Conservation (phyloP, 768 basidiomycete genomes). For the Lentinula guzmanii region DNA sequence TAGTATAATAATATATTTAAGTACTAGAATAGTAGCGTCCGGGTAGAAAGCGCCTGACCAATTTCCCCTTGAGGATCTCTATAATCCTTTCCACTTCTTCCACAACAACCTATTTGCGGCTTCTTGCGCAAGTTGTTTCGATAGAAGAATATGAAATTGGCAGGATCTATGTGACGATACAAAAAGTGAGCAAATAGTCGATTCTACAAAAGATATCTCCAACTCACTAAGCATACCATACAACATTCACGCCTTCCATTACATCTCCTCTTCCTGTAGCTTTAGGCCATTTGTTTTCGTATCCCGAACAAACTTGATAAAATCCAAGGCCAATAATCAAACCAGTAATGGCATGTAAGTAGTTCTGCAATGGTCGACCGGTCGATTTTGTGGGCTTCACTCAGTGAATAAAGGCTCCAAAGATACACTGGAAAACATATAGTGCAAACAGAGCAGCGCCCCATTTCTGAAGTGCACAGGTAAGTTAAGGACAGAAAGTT, state of each 20-base stretch:
- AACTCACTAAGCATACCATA: slow-evolving; percentile 41
- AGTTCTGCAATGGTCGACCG: slow-evolving; percentile 47
- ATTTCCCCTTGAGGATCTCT: no score
- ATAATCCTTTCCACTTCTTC: neutral
- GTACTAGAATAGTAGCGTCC: no score
- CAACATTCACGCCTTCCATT: slow-evolving; percentile 26
- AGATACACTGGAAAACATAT: slow-evolving; percentile 39
- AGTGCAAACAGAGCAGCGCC: slow-evolving; percentile 46
- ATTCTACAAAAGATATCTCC: neutral
- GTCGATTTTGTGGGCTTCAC: slow-evolving; percentile 33
- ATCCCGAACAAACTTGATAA: slow-evolving; percentile 45
- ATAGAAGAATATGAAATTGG: slow-evolving; percentile 40
- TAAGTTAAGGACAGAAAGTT: slow-evolving; percentile 11
- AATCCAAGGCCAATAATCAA: slow-evolving; percentile 41
- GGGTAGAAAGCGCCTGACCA: no score
- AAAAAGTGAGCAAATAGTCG: slow-evolving; percentile 3
- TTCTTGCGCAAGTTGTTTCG: slow-evolving; percentile 43
- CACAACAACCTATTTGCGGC: neutral
- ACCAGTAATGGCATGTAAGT: slow-evolving; percentile 50
- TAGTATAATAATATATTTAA: no score
- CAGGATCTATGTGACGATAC: slow-evolving; percentile 25
- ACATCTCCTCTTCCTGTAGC: slow-evolving; percentile 35
- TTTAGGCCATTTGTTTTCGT: slow-evolving; percentile 41
- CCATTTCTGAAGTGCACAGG: slow-evolving; percentile 21
- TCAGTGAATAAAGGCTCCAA: slow-evolving; percentile 51